phyloP scores from a whole-genome alignment of 371 early-diverging fungal species.

The Mucor circinelloides region DNA sequence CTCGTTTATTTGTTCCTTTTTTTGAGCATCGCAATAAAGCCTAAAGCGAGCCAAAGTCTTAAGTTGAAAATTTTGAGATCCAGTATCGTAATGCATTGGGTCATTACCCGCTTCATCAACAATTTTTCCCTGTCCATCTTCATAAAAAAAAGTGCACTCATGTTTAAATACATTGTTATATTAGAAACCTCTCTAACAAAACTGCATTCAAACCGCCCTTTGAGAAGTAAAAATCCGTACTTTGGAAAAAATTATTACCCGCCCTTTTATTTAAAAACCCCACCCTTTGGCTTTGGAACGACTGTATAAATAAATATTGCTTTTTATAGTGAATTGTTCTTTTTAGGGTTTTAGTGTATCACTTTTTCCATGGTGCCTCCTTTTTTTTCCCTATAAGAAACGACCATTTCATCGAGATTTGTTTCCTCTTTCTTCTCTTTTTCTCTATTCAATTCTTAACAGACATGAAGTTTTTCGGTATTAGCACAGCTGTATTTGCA shows the following conservation, averaged over 20 bases:
- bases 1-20: conserved; percentile 9
- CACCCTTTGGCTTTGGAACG: too few species aligned
- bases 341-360: background rate
- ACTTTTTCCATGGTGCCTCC: background rate
- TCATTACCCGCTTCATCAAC: conserved; percentile 23
- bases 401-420: background rate
- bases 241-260: too few species aligned
- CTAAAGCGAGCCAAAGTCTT: conserved; percentile 12
- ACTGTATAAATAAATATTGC: background rate
- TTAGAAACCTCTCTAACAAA: too few species aligned
- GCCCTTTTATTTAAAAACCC: too few species aligned
- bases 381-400: background rate
- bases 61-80: conserved; percentile 13
- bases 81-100: conserved; percentile 16
- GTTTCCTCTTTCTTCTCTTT: conserved; percentile 12
- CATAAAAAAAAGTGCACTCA: conserved; percentile 27
- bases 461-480: conserved; percentile 35
- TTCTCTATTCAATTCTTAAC: background rate
- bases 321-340: background rate
- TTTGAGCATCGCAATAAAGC: conserved; percentile 14
- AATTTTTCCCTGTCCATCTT: conserved; percentile 19
- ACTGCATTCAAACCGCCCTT: too few species aligned
- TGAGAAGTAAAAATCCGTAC: too few species aligned
- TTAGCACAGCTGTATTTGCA: conserved; percentile 34
- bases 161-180: too few species aligned